Conservation (phyloP, 257 asterid genomes). For the Verbena officinalis region DNA sequence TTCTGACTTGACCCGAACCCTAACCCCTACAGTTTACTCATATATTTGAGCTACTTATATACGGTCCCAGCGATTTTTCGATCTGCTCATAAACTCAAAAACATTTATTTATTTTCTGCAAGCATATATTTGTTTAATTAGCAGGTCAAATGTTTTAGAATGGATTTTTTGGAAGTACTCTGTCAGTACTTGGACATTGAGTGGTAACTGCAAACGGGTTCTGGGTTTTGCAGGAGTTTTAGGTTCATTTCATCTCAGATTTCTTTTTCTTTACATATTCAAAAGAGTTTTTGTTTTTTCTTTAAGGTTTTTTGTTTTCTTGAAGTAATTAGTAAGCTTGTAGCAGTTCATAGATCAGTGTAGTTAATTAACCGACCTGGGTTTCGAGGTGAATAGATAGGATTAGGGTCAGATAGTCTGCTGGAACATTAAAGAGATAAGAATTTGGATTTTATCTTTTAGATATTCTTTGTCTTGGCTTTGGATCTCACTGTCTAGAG, state of each 20-base stretch:
- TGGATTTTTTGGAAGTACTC: not conserved
- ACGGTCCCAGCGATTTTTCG: constrained; percentile 3
- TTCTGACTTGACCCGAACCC: constrained; percentile 24
- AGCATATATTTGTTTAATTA: not conserved
- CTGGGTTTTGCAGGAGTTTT: not conserved
- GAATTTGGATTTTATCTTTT: constrained; percentile 25
- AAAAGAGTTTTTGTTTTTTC: not conserved
- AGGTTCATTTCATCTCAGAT: not conserved
- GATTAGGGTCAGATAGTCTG: not conserved
- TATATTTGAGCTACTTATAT: constrained; percentile 11
- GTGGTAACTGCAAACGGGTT: not conserved
- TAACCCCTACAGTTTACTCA: constrained; percentile 33
- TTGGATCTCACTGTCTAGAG: not conserved
- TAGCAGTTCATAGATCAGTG: not conserved
- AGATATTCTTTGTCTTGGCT: not conserved
- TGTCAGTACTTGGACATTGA: too few species aligned
- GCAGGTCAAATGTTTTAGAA: not conserved
- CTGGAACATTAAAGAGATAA: constrained; percentile 6
- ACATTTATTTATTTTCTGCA: not conserved
- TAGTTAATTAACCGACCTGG: not conserved
- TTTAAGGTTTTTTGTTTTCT: not conserved
- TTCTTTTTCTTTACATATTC: constrained; percentile 3
- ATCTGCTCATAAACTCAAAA: not conserved
- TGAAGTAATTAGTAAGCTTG: too few species aligned
- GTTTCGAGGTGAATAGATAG: constrained; percentile 9